A percentile compares a stretch with the other conserved stretches of the same genome.
phyloP scores from a whole-genome alignment of 164 flowering plant genomes.

The Macadamia integrifolia region DNA sequence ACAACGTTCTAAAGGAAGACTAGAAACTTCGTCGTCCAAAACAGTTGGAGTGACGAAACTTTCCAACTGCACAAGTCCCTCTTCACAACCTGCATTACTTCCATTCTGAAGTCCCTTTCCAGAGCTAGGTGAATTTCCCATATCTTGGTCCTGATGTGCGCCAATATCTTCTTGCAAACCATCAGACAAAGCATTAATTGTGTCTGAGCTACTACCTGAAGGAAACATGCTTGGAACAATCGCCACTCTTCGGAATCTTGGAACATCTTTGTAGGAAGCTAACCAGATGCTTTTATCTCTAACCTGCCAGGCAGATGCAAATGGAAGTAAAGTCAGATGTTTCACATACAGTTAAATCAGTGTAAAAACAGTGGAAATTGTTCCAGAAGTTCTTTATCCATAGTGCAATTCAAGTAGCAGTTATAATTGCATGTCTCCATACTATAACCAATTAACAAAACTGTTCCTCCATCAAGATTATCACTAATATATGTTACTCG shows the following conservation, averaged over 20 bases:
- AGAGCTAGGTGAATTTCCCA: slow-evolving; percentile 2
- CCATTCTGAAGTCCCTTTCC: slow-evolving; percentile 26
- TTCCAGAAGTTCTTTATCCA: background rate
- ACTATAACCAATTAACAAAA: no score
- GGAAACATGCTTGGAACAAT: slow-evolving; percentile 89
- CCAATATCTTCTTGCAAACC: slow-evolving; percentile 12
- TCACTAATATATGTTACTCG: no score
- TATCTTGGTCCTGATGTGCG: slow-evolving; percentile 17
- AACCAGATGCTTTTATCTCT: slow-evolving; percentile 81
- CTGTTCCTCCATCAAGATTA: no score
- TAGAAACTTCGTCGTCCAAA: slow-evolving; percentile 52
- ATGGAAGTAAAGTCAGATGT: background rate
- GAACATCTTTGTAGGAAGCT: slow-evolving; percentile 60
- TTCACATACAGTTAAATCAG: background rate
- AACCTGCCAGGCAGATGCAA: slow-evolving; percentile 48
- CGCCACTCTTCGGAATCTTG: slow-evolving; percentile 35
- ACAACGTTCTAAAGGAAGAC: slow-evolving; percentile 74
- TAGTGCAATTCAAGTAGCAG: background rate
- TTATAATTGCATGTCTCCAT: background rate
- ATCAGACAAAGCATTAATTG: slow-evolving; percentile 9
- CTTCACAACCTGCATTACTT: slow-evolving; percentile 16
- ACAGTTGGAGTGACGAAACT: slow-evolving; percentile 19
- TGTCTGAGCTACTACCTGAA: slow-evolving; percentile 47
- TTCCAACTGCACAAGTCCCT: slow-evolving; percentile 17
- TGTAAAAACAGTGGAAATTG: background rate